Evolutionary conservation across 2,329 filamentous ascomycete genomes (phyloP).

Genomic region (Cladosporium sp.): DNA sequence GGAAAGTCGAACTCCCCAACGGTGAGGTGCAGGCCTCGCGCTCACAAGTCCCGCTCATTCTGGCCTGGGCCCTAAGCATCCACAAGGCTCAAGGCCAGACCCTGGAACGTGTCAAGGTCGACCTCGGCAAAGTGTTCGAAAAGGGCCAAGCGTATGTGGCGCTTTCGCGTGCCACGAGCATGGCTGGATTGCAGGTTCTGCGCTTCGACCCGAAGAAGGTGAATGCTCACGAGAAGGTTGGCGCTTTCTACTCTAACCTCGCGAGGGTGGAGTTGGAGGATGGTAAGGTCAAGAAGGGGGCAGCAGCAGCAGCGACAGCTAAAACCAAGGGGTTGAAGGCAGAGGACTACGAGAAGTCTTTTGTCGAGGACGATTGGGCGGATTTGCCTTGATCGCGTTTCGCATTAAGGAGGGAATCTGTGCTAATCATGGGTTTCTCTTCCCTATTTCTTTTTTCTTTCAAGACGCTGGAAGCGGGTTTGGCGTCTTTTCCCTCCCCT

Average conservation of each 20-base stretch:
- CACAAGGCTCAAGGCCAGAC: slow-evolving; percentile 98
- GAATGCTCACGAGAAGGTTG: slow-evolving; percentile 85
- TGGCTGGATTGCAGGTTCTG: slow-evolving; percentile 80
- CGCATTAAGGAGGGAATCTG: no score
- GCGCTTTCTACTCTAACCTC: slow-evolving; percentile 78
- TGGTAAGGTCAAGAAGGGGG: neutral
- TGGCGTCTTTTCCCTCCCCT: no score
- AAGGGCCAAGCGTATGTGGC: slow-evolving; percentile 98
- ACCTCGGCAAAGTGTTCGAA: slow-evolving; percentile 87
- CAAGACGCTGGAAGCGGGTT: no score
- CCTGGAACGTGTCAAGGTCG: slow-evolving; percentile 87
- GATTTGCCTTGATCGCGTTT: slow-evolving; percentile 5
- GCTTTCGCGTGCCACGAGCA: slow-evolving; percentile 83
- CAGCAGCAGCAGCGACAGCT: neutral
- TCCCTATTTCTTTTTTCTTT: no score
- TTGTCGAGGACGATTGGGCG: slow-evolving; percentile 14
- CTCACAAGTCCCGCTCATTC: slow-evolving; percentile 69
- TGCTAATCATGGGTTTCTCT: no score
- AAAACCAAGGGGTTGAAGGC: slow-evolving; percentile 11
- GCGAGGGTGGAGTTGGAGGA: slow-evolving; percentile 59
- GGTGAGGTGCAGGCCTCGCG: slow-evolving; percentile 90
- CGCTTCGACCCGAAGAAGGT: slow-evolving; percentile 87
- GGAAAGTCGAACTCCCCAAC: slow-evolving; percentile 96
- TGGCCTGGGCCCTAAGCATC: slow-evolving; percentile 95
- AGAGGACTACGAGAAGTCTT: slow-evolving; percentile 21